Percentiles rank a stretch among this genome's conserved stretches.
These are phyloP conservation scores for Calendula officinalis DNA, from an alignment of 129 eudicot species.

Conservation along the genomic window DNA sequence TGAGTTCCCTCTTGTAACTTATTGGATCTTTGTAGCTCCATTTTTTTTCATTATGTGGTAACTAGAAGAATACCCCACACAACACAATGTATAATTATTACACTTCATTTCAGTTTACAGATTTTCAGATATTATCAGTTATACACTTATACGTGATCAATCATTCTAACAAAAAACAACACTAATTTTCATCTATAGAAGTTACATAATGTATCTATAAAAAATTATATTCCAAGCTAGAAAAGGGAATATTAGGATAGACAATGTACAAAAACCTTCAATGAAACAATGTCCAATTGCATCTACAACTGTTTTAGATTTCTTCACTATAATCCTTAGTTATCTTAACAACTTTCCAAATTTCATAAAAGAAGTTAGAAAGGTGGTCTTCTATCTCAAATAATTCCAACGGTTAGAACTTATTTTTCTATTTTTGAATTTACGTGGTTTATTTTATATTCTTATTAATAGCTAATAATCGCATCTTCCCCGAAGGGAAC, in stretches of 20 bases:
- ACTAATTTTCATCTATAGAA: slow-evolving; percentile 12
- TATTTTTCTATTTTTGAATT: slow-evolving; percentile 31
- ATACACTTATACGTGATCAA: no score
- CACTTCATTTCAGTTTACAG: no score
- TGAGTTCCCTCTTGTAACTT: no score
- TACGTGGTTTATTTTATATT: slow-evolving; percentile 29
- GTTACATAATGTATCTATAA: slow-evolving; percentile 21
- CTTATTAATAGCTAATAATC: slow-evolving; percentile 28
- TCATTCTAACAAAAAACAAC: slow-evolving; percentile 16
- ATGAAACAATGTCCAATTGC: slow-evolving; percentile 25
- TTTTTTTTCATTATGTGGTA: no score
- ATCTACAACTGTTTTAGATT: slow-evolving; percentile 22
- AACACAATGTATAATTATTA: no score
- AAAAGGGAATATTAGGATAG: neutral
- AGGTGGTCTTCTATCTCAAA: slow-evolving; percentile 17
- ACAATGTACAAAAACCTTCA: slow-evolving; percentile 32
- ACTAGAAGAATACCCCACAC: no score
- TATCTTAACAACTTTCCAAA: slow-evolving; percentile 27
- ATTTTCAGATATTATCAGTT: no score
- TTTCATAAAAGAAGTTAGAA: slow-evolving; percentile 14
- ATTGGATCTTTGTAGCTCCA: no score
- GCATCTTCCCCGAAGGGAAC: slow-evolving; percentile 34
- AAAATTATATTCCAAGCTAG: slow-evolving; percentile 13
- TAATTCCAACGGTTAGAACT: slow-evolving; percentile 30
- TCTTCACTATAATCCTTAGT: slow-evolving; percentile 14